phyloP scores from a whole-genome alignment of 164 flowering plant species.

The Aristolochia fimbriata region DNA sequence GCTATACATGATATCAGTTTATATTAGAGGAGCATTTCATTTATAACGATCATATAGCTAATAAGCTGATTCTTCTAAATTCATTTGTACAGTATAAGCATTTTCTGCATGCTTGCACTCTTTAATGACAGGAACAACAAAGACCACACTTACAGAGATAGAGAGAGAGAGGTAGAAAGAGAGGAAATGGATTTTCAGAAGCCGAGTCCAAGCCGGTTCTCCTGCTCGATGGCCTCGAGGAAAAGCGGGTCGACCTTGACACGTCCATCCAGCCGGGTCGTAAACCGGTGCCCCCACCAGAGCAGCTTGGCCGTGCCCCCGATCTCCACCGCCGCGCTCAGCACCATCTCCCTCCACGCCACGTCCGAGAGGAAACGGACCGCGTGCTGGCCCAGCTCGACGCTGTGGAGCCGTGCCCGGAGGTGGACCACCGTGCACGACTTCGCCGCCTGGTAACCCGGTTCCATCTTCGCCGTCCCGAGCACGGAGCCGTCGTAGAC shows the following conservation, averaged over 20 bases:
- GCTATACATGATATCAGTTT: too few species aligned
- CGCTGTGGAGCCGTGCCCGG: constrained; percentile 56
- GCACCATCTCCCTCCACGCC: constrained; percentile 58
- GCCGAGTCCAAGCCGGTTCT: constrained; percentile 40
- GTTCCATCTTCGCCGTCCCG: constrained; percentile 56
- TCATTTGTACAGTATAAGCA: too few species aligned
- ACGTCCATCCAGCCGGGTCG: constrained; percentile 64
- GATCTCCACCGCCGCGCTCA: constrained; percentile 65
- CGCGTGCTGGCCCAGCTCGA: constrained; percentile 49
- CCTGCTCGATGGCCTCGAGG: constrained; percentile 74
- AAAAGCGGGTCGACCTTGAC: constrained; percentile 67
- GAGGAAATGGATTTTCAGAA: constrained; percentile 2
- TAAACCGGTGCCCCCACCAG: constrained; percentile 68
- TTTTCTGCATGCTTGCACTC: too few species aligned
- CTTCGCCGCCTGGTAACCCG: constrained; percentile 57
- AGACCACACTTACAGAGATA: too few species aligned
- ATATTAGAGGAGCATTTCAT: too few species aligned
- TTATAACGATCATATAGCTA: too few species aligned
- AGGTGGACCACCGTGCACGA: constrained; percentile 59
- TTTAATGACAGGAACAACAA: too few species aligned
- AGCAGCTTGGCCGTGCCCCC: constrained; percentile 57
- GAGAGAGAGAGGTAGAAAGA: too few species aligned
- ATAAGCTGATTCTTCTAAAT: too few species aligned
- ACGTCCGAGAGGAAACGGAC: constrained; percentile 49
- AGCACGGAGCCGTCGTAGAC: constrained; percentile 64